Base-by-base conservation (phyloP, 345 rosid genomes). In the Microthlaspi erraticum region DNA sequence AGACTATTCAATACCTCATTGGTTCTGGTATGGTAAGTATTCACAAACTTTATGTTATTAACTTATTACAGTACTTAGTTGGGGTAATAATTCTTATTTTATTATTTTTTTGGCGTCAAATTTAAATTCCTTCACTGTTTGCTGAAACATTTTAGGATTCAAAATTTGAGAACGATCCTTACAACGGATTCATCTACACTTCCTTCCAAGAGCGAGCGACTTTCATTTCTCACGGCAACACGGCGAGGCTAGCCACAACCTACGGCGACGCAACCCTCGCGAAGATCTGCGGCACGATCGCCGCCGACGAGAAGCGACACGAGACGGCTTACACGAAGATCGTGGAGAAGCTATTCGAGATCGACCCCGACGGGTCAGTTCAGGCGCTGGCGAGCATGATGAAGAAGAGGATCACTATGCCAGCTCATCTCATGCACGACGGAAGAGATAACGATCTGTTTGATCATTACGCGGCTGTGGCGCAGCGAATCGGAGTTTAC, bases 151-250 rank as follows among this genome's bases (percentile, higher is more conserved):
- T 3, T 5, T 51, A 85, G 88, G 88, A 82, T 66, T 82, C 88
- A 5, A 73, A 76, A 53, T 77, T 82, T 39, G 88, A 80, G 50
- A 81, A 85, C 68, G 81, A 78, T 38, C 85, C 87, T 5, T 85
- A 85, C 68, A 77, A 73, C 4, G 88, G 88, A n/a, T 82, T 82
- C 79, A 77, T 85, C 60, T 85, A 83, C 81, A 80, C 89, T 0
- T 85, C 89, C 7, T 85, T 85, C 48, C 89, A 85, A 78, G 89
- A 85, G 50, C 80, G 89, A 66, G 89, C 87, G 2, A 85, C 89
- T 0, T 85, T 81, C 65, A 76, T 85, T 49, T 85, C 87, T 14
- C 89, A 85, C 26, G 89, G 84, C 39, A 85, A 83, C 77, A 85
- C 87, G 3, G 89, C 78, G 23, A 73, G 54, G 67, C 60, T 77